Base-by-base conservation (phyloP, 306 rosid species). In the Quillaja saponaria region DNA sequence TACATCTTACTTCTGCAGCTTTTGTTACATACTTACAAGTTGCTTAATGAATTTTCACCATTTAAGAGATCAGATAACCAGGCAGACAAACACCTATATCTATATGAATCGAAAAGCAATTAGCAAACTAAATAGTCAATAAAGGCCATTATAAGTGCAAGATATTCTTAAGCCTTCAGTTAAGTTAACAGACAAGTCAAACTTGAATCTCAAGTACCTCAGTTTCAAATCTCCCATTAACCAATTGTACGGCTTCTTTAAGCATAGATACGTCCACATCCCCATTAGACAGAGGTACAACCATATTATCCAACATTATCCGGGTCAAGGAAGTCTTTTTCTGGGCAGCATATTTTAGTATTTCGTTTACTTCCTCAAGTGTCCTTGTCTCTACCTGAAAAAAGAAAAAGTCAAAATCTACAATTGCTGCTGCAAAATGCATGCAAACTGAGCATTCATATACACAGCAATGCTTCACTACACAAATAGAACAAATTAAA, bases 281-380 rank as follows among this genome's bases (percentile, higher is more conserved):
- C 4, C 90, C 95, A 54, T 85, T 73, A 17, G 84, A 76, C 61
- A 82, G 75, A 41, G 96, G 96, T 46, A 81, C 81, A 63, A 92
- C 96, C 98, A 92, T 92, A 71, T 92, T 88, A 71, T 92, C 98
- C 92, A 92, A 80, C 98, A 92, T 88, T 66, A 88, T 84, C 61
- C 90, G 78, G 66, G 87, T 88, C 80, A 92, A 68, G 59, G 79
- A 81, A 35, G 98, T 89, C 76, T 82, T 79, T 53, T 87, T 77
- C 74, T 86, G 83, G 46, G 85, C 73, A 49, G 98, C 86, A 67
- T 84, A 83, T 51, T 69, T 66, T 34, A 88, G 71, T 52, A 80
- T 92, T 68, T 86, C 87, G 12, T 81, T 67, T 63, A 89, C 78
- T 76, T 92, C 98, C 70, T 89, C 91, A 12, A 86, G 81, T 34